A percentile compares a stretch with the other conserved stretches of the same genome.
phyloP scores from a whole-genome alignment of 2,329 filamentous ascomycete genomes.

The Septoria petroselini region DNA sequence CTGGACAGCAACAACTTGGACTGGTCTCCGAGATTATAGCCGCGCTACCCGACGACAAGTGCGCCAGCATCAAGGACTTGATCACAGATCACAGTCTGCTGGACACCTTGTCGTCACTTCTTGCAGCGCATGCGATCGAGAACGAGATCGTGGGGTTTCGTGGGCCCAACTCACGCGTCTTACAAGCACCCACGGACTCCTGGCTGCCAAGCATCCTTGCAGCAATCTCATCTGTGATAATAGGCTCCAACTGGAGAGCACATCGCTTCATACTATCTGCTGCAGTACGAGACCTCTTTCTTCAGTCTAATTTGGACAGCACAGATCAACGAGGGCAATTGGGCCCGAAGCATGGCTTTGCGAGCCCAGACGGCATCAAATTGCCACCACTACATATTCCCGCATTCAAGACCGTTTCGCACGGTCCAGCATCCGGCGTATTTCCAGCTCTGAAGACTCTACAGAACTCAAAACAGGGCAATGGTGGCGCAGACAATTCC shows the following conservation, averaged over 20 bases:
- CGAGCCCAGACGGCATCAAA: constrained; percentile 25
- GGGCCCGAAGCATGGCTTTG: constrained; percentile 29
- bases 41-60: constrained; percentile 61
- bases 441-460: constrained; percentile 45
- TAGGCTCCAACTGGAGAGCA: constrained; percentile 74
- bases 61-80: constrained; percentile 59
- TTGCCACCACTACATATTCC: constrained; percentile 43
- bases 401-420: constrained; percentile 36
- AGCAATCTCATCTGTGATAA: constrained; percentile 72
- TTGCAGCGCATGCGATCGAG: constrained; percentile 59
- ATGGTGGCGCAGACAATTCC: constrained; percentile 12
- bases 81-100: constrained; percentile 71
- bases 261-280: constrained; percentile 52
- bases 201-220: constrained; percentile 68
- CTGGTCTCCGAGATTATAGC: constrained; percentile 58
- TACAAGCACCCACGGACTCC: constrained; percentile 57
- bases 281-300: constrained; percentile 46
- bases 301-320: constrained; percentile 20
- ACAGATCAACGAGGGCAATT: constrained; percentile 29
- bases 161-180: constrained; percentile 29
- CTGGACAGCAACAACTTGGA: constrained; percentile 60
- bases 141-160: constrained; percentile 30
- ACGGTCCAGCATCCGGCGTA: constrained; percentile 39
- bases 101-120: constrained; percentile 70
- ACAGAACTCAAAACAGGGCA: constrained; percentile 23